Base-by-base conservation (phyloP, 805 yeast species). In the Candida oleophila region DNA sequence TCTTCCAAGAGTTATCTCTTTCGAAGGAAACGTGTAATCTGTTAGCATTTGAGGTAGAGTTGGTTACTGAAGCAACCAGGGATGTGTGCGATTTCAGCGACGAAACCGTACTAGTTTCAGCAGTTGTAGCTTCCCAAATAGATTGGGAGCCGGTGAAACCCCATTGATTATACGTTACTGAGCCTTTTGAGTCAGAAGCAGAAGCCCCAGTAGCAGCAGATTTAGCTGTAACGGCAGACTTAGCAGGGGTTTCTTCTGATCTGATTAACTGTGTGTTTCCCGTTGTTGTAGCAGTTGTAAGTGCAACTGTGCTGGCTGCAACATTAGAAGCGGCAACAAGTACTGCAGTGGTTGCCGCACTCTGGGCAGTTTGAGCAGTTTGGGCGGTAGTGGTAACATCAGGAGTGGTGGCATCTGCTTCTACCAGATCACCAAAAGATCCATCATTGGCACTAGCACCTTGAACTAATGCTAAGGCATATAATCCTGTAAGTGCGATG, bases 71-170 rank as follows among this genome's bases (percentile, higher is more conserved):
- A 34, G 52, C 59, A 19, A 42, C 44, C 16, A 44, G 36, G 7
- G 43, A 32, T 8, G 46, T 22, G 15, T 19, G n/a, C 18, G 49
- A 44, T 12, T 19, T 19, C 14, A 50, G 22, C 19, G 20, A 38
- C 5, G 55, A 42, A 9, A 41, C 40, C 3, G 61, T 50, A 30
- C 32, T 25, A 35, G 41, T n/a, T 22, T 18, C 50, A 7, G 30
- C 30, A 25, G 30, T 25, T 25, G 30, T 25, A 7, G 57, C 62
- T 18, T 48, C 52, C 77, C 77, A 71, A 3, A 48, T 49, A 0
- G 69, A 62, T 50, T 71, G 72, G 1, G 64, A 51, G 1, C 77
- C 77, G 3, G 71, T 66, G 52, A 71, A 71, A 1, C 77, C 77
- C 64, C 66, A 71, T 49, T 68, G 69, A 55, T 71, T 71, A 56